Percentiles rank a stretch among this genome's conserved stretches.
Evolutionary conservation across 306 rosid genomes (phyloP).

Genomic region (Canavalia ensiformis): DNA sequence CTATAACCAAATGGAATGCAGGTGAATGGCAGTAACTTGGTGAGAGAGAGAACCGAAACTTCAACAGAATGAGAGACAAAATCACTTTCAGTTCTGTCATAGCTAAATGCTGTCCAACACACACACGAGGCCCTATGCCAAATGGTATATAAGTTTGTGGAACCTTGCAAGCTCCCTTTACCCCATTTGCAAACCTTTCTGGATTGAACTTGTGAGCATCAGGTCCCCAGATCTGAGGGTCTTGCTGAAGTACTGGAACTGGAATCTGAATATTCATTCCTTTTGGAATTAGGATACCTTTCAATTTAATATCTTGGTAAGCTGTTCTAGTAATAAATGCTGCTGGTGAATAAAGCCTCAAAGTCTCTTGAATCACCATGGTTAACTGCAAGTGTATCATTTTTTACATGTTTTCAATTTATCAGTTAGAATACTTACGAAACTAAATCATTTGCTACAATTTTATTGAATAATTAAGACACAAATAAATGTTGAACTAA

Average conservation of each 20-base stretch:
- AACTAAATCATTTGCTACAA: neutral
- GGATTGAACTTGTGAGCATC: slow-evolving; percentile 73
- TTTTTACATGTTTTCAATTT: neutral
- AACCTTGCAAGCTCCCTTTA: slow-evolving; percentile 59
- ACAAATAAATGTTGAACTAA: neutral
- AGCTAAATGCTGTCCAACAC: slow-evolving; percentile 70
- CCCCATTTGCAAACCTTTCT: slow-evolving; percentile 66
- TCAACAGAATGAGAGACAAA: slow-evolving; percentile 49
- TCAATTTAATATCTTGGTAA: slow-evolving; percentile 54
- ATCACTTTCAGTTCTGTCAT: slow-evolving; percentile 67
- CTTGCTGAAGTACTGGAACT: slow-evolving; percentile 60
- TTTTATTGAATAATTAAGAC: neutral
- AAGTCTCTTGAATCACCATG: slow-evolving; percentile 83
- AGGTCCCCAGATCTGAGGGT: slow-evolving; percentile 65
- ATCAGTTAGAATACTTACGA: neutral
- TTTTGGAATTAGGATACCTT: slow-evolving; percentile 63
- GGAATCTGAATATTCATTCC: slow-evolving; percentile 70
- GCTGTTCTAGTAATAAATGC: slow-evolving; percentile 51
- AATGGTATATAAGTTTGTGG: slow-evolving; percentile 72
- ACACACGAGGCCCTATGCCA: slow-evolving; percentile 65
- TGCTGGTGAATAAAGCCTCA: slow-evolving; percentile 69
- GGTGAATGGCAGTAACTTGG: slow-evolving; percentile 52
- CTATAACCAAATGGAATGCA: slow-evolving; percentile 42
- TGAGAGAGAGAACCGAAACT: slow-evolving; percentile 52
- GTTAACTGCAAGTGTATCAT: slow-evolving; percentile 58